Base-by-base conservation (phyloP, 148 eudicot genomes). In the Arctostaphylos glauca region DNA sequence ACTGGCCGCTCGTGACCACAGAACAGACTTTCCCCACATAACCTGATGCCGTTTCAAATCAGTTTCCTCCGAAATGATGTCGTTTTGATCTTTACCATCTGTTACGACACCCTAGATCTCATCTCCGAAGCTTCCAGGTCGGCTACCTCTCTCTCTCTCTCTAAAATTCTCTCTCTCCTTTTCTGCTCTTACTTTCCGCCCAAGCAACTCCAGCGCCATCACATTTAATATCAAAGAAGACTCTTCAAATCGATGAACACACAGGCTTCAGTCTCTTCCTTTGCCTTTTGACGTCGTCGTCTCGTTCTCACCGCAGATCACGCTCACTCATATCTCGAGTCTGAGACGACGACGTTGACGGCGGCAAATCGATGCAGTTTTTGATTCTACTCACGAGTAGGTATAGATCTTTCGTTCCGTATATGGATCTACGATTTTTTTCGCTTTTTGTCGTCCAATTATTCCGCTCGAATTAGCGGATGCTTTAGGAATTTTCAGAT, bases 151-250 rank as follows among this genome's bases (percentile, higher is more conserved):
- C 66, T 56, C 21, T 19, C 83, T 80, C 72, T 84, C 70, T 59
- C 70, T 59, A 19, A 7, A 6, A 5, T 19, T 78, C 72, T 79
- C 54, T 60, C 54, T 60, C 72, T 46, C 7, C 50, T 13, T 14
- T 47, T 41, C 56, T 68, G 60, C 68, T 41, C 77, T 84, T 75
- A 1, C 86, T 84, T 84, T 84, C 47, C 70, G 19, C 49, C 84
- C 86, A 81, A 67, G 86, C 84, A 84, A 80, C 12, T 31, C 46
- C 67, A n/a, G 9, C 23, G 10, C 9, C 67, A 16, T 15, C 15
- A 1, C 67, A n/a, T 62, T 44, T 79, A 44, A 56, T 12, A 62
- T 8, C 14, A 12, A 78, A 1, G 41, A 47, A 62, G n/a, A 62
- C 47, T 62, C 50, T 49, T 15, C 38, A 19, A 3, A 5, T 58